Conservation (phyloP, 2,329 filamentous ascomycete species). For the Helicocarpus griseus region DNA sequence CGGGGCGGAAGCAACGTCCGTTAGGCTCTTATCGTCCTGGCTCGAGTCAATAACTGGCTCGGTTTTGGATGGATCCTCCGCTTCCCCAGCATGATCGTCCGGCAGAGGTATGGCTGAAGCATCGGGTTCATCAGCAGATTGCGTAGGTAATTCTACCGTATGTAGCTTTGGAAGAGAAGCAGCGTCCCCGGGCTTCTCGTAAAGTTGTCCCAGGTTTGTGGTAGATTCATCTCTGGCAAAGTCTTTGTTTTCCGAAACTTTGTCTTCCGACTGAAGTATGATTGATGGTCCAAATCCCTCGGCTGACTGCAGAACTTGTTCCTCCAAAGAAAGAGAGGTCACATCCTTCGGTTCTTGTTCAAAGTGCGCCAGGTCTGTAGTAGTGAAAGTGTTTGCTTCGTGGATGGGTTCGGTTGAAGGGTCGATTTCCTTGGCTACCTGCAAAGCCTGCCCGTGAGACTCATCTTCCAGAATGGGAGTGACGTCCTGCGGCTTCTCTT, state of each 20-base stretch:
- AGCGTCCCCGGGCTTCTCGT: too few relatives aligned
- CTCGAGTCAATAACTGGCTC: slow-evolving; percentile 5
- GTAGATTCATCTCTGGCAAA: background rate
- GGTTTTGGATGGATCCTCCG: background rate
- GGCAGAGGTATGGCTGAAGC: background rate
- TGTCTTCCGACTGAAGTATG: background rate
- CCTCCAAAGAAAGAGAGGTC: background rate
- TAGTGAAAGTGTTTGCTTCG: too few relatives aligned
- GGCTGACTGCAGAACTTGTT: background rate
- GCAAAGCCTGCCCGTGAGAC: too few relatives aligned
- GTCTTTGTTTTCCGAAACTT: background rate
- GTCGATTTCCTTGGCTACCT: too few relatives aligned
- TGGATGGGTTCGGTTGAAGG: too few relatives aligned
- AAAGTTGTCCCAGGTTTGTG: background rate
- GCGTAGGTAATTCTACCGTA: too few relatives aligned
- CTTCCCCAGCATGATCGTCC: background rate
- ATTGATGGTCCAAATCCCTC: background rate
- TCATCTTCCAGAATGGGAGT: background rate
- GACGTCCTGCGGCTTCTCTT: background rate
- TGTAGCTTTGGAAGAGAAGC: too few relatives aligned
- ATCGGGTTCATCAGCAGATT: background rate
- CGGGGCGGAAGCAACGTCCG: background rate
- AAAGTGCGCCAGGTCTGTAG: too few relatives aligned
- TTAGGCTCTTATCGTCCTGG: slow-evolving; percentile 11
- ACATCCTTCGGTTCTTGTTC: background rate